Evolutionary conservation across 345 rosid genomes (phyloP).

Genomic region (rapeseed (Brassica napus)): DNA sequence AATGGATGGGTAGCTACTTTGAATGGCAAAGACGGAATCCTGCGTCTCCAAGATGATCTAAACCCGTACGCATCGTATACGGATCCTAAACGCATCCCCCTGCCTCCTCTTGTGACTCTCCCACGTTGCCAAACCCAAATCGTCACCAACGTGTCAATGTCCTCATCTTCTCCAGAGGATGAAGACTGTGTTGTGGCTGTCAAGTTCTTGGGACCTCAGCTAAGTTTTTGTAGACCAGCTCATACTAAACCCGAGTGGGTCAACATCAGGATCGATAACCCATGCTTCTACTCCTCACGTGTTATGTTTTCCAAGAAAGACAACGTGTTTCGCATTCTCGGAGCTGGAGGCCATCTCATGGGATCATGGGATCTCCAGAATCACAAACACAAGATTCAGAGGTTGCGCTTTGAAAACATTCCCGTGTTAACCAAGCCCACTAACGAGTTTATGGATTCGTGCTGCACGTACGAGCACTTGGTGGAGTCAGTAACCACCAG

Average conservation of each 20-base stretch:
- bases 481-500: not conserved
- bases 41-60: too few relatives aligned
- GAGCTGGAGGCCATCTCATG: too few relatives aligned
- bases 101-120: too few relatives aligned
- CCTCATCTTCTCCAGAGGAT: too few relatives aligned
- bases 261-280: not conserved
- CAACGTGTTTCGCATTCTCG: not conserved
- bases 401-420: not conserved
- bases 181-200: too few relatives aligned
- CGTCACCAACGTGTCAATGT: too few relatives aligned
- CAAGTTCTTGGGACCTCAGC: too few relatives aligned
- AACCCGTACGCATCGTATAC: too few relatives aligned
- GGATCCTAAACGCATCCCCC: too few relatives aligned
- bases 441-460: not conserved
- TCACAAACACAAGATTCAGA: too few relatives aligned
- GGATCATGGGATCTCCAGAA: not conserved
- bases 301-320: not conserved
- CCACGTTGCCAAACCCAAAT: too few relatives aligned
- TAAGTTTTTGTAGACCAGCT: not conserved
- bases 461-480: not conserved
- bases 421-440: not conserved
- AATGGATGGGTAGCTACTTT: not conserved
- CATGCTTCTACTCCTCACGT: not conserved
- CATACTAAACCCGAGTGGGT: not conserved
- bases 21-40: not conserved